Evolutionary conservation across 2,329 filamentous ascomycete genomes (phyloP).

Genomic region (Apiospora kogelbergensis): DNA sequence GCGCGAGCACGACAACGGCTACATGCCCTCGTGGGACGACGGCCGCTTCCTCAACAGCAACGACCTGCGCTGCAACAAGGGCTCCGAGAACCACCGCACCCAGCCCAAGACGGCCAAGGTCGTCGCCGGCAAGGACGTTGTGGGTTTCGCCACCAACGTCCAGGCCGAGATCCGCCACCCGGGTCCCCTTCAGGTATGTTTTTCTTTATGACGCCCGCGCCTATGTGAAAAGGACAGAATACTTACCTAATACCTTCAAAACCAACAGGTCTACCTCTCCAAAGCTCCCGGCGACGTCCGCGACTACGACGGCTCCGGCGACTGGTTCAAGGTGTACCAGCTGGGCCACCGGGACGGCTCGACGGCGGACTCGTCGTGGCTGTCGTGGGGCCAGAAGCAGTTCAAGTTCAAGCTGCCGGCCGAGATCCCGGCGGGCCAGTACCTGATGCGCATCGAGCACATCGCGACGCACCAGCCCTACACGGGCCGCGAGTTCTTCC

Average conservation of each 20-base stretch:
- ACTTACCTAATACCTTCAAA: no score
- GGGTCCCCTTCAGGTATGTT: background rate
- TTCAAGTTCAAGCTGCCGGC: constrained; percentile 42
- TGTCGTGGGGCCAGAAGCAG: constrained; percentile 37
- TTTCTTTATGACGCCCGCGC: background rate
- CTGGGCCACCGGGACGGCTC: background rate
- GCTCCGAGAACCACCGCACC: constrained; percentile 3
- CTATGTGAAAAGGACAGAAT: no score
- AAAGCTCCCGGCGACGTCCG: constrained; percentile 36
- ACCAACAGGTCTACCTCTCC: constrained; percentile 4
- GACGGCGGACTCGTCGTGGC: constrained; percentile 22
- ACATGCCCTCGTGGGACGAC: constrained; percentile 10
- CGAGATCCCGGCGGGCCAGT: constrained; percentile 10
- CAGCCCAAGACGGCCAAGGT: constrained; percentile 3
- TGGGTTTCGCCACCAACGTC: constrained; percentile 4
- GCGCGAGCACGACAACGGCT: constrained; percentile 9
- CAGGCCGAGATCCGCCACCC: constrained; percentile 7
- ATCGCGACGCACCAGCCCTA: constrained; percentile 19
- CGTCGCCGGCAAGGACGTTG: constrained; percentile 6
- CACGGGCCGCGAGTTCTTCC: constrained; percentile 43
- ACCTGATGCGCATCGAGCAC: constrained; percentile 11
- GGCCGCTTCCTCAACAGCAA: constrained; percentile 3
- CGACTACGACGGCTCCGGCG: constrained; percentile 44
- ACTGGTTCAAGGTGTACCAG: constrained; percentile 40
- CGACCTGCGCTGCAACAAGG: constrained; percentile 10